These are phyloP conservation scores for Thielaviopsis punctulata DNA, from an alignment of 2,329 filamentous ascomycete species.

Conservation along the genomic window DNA sequence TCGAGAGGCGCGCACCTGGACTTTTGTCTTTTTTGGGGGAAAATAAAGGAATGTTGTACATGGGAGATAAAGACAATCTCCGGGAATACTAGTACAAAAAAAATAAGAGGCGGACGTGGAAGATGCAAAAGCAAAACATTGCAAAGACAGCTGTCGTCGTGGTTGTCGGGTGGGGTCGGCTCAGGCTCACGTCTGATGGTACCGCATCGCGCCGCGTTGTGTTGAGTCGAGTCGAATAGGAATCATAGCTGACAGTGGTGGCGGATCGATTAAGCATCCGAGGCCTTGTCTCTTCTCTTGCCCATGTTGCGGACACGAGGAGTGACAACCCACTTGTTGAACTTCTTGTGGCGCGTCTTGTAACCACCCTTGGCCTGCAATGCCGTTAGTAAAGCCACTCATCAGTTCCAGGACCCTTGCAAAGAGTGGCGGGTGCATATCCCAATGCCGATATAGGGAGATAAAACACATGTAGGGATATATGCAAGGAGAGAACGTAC, in stretches of 20 bases:
- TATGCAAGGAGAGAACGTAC: slow-evolving; percentile 40
- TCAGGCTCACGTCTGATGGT: too few relatives aligned
- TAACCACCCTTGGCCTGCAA: slow-evolving; percentile 60
- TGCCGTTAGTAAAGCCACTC: slow-evolving; percentile 19
- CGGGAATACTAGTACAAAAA: slow-evolving; percentile 10
- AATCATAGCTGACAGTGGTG: too few relatives aligned
- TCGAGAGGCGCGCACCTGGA: not conserved
- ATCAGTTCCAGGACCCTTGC: not conserved
- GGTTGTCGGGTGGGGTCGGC: not conserved
- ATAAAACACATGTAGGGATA: too few relatives aligned
- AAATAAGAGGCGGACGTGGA: not conserved
- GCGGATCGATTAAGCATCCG: slow-evolving; percentile 8
- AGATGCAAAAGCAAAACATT: not conserved
- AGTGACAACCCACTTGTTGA: slow-evolving; percentile 81
- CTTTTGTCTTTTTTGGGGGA: slow-evolving; percentile 3
- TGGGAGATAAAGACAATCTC: slow-evolving; percentile 5
- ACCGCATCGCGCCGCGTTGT: not conserved
- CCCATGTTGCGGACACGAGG: slow-evolving; percentile 77
- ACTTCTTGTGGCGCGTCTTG: slow-evolving; percentile 83
- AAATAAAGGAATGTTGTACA: slow-evolving; percentile 10
- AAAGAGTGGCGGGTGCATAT: not conserved
- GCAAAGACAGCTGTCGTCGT: not conserved
- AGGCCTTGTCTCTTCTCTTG: slow-evolving; percentile 55
- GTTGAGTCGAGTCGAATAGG: not conserved
- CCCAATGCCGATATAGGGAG: too few relatives aligned